phyloP scores from a whole-genome alignment of 164 flowering plant genomes.

The Chimonanthus praecox region DNA sequence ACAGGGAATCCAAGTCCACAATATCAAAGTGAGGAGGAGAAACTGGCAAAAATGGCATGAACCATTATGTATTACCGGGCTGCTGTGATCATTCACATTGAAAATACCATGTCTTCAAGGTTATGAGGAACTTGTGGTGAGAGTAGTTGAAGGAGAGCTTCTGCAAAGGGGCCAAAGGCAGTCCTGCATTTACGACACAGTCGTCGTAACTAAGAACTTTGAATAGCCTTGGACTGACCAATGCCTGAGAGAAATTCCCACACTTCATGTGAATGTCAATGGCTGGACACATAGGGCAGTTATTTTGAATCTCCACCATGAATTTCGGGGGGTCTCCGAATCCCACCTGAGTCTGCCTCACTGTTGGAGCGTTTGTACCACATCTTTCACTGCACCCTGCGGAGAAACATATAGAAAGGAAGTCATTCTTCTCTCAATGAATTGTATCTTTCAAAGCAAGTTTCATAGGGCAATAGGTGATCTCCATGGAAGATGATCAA shows the following conservation, averaged over 20 bases:
- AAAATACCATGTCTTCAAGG: slow-evolving; percentile 30
- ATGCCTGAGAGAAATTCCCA: slow-evolving; percentile 36
- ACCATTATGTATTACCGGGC: not conserved
- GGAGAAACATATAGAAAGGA: too few relatives aligned
- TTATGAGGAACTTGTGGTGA: slow-evolving; percentile 29
- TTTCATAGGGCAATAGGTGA: too few relatives aligned
- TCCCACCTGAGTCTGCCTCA: slow-evolving; percentile 38
- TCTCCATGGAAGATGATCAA: too few relatives aligned
- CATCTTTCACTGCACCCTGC: slow-evolving; percentile 34
- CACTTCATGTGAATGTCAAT: slow-evolving; percentile 43
- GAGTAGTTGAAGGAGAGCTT: slow-evolving; percentile 39
- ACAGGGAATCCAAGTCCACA: not conserved
- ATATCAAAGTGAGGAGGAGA: not conserved
- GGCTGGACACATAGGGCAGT: slow-evolving; percentile 50
- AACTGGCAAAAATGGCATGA: not conserved
- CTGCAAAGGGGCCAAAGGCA: slow-evolving; percentile 42
- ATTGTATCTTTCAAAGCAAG: too few relatives aligned
- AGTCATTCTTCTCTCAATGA: too few relatives aligned
- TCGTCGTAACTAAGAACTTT: slow-evolving; percentile 31
- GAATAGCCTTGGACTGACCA: slow-evolving; percentile 36
- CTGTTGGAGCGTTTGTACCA: slow-evolving; percentile 24
- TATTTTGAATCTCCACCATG: slow-evolving; percentile 34
- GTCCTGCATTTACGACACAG: slow-evolving; percentile 41
- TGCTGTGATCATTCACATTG: slow-evolving; percentile 35
- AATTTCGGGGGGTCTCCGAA: slow-evolving; percentile 29